Conservation (phyloP, 1,139 yeast species). For the Saccharomycopsis hybrid region DNA sequence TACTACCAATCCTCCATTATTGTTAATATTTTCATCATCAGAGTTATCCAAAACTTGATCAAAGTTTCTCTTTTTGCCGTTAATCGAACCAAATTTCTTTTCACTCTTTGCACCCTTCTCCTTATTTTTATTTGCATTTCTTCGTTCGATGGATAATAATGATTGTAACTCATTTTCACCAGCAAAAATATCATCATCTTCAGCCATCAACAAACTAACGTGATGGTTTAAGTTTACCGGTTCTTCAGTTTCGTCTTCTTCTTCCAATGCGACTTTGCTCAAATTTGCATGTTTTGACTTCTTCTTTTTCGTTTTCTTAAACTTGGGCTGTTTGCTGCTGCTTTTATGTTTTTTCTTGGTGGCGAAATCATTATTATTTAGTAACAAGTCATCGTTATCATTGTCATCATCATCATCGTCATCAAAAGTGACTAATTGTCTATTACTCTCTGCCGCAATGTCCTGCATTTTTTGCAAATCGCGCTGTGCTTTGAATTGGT, state of each 20-base stretch:
- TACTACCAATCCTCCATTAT: conserved; percentile 34
- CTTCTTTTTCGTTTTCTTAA: conserved; percentile 23
- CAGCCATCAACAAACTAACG: conserved; percentile 15
- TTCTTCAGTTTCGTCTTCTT: conserved; percentile 20
- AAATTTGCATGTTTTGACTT: background rate
- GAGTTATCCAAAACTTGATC: conserved; percentile 24
- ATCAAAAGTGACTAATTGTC: conserved; percentile 14
- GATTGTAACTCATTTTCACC: conserved; percentile 46
- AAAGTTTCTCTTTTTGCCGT: conserved; percentile 29
- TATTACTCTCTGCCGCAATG: conserved; percentile 3
- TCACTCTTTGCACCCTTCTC: too few relatives aligned
- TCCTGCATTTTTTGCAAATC: conserved; percentile 10
- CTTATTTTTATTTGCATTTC: conserved; percentile 24
- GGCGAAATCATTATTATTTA: conserved; percentile 2
- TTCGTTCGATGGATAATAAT: conserved; percentile 36
- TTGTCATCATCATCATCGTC: conserved; percentile 23
- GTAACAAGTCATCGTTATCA: background rate
- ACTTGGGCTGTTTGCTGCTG: conserved; percentile 21
- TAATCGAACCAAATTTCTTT: too few relatives aligned
- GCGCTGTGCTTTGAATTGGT: background rate
- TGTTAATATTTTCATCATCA: conserved; percentile 22
- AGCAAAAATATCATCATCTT: conserved; percentile 28
- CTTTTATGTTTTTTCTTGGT: background rate
- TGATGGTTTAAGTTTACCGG: conserved; percentile 6
- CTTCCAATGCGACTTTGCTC: background rate